Evolutionary conservation across 352 stramenopile genomes (phyloP).

Genomic region (Phytopythium cucurbitacearum): DNA sequence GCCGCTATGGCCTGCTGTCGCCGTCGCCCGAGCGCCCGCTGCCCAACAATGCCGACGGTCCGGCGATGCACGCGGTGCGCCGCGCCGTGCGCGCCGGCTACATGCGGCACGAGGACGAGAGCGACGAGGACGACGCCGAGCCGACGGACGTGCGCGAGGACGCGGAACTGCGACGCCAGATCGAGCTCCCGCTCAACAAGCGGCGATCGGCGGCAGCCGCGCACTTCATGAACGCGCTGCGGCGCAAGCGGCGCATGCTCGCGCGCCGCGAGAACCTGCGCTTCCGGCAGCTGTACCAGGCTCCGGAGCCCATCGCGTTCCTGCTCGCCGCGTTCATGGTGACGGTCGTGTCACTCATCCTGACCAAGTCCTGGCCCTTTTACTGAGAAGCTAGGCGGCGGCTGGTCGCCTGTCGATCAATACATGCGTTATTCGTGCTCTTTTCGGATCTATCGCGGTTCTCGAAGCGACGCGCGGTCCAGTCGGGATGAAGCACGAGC

Average conservation of each 20-base stretch:
- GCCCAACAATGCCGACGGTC: too few species aligned
- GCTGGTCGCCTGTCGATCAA: neutral
- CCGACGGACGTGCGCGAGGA: slow-evolving; percentile 16
- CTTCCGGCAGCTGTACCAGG: slow-evolving; percentile 69
- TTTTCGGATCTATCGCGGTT: neutral
- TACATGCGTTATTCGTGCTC: neutral
- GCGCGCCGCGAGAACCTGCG: slow-evolving; percentile 68
- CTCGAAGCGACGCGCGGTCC: neutral
- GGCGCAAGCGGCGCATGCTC: slow-evolving; percentile 58
- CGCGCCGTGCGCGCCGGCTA: too few species aligned
- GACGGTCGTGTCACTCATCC: slow-evolving; percentile 59
- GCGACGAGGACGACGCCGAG: slow-evolving; percentile 21
- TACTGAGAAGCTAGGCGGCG: slow-evolving; percentile 24
- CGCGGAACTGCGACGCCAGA: slow-evolving; percentile 37
- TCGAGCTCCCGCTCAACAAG: slow-evolving; percentile 48
- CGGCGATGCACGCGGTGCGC: too few species aligned
- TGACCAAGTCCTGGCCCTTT: slow-evolving; percentile 80
- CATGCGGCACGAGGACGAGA: slow-evolving; percentile 18
- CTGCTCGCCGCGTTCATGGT: slow-evolving; percentile 43
- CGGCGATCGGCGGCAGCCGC: slow-evolving; percentile 20
- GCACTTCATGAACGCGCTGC: slow-evolving; percentile 44
- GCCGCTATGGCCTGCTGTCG: too few species aligned
- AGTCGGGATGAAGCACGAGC: slow-evolving; percentile 1
- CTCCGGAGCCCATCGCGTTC: slow-evolving; percentile 62
- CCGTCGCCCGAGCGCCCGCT: too few species aligned